phyloP scores from a whole-genome alignment of 2,329 filamentous ascomycete genomes.

The Aschersonia sp. region DNA sequence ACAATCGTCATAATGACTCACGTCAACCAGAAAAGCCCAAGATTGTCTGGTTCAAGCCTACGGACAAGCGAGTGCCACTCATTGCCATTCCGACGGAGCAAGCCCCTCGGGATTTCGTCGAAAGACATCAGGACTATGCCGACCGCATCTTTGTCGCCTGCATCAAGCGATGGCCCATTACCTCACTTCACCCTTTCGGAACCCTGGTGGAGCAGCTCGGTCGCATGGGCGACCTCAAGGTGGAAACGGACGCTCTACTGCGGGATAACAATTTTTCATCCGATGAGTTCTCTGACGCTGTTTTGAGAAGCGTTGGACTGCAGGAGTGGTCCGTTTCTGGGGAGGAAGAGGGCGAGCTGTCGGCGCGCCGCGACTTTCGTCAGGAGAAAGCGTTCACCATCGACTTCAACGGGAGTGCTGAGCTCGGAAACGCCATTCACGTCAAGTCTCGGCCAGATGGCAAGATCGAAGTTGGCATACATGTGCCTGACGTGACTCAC shows the following conservation, averaged over 20 bases:
- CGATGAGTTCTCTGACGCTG: conserved; percentile 94
- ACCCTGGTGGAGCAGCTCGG: conserved; percentile 95
- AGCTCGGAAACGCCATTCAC: conserved; percentile 86
- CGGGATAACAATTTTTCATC: conserved; percentile 98
- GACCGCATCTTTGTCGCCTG: conserved; percentile 97
- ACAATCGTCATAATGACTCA: conserved; percentile 58
- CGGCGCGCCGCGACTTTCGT: conserved; percentile 78
- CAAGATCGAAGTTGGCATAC: conserved; percentile 85
- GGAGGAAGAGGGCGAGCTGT: conserved; percentile 63
- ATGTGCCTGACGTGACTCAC: conserved; percentile 89
- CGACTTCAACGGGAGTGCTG: conserved; percentile 74
- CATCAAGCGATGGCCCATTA: conserved; percentile 99
- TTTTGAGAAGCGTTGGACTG: conserved; percentile 80
- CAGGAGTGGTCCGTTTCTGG: conserved; percentile 81
- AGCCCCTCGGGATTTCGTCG: conserved; percentile 92
- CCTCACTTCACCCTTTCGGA: conserved; percentile 96
- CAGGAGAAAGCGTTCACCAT: conserved; percentile 82
- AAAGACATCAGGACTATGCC: conserved; percentile 95
- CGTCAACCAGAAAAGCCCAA: conserved; percentile 89
- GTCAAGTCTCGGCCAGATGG: conserved; percentile 73
- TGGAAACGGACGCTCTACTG: conserved; percentile 92
- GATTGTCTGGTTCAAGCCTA: conserved; percentile 99
- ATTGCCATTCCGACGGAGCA: conserved; percentile 98
- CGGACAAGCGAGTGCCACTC: conserved; percentile 93
- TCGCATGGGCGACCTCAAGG: conserved; percentile 92